Evolutionary conservation across 306 rosid genomes (phyloP).

Genomic region (Begonia masoniana): DNA sequence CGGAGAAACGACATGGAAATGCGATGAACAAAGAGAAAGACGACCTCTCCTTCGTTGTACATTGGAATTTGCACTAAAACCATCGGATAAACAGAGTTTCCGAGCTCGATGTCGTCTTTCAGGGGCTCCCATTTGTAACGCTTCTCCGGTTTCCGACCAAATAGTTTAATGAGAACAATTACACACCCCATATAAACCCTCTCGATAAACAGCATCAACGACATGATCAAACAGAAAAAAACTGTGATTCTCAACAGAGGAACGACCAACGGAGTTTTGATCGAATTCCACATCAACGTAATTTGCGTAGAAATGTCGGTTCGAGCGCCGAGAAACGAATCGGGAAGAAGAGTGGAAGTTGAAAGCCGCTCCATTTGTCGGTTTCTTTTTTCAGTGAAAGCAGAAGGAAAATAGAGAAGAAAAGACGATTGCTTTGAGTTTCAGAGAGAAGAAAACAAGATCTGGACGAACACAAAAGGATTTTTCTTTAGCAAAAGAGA

Average conservation of each 20-base stretch:
- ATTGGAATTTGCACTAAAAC: constrained; percentile 13
- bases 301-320: constrained; percentile 3
- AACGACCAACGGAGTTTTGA: constrained; percentile 1
- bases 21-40: neutral
- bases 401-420: neutral
- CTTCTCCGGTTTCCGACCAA: constrained; percentile 10
- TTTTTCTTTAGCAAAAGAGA: constrained; percentile 9
- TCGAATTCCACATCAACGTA: constrained; percentile 1
- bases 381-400: neutral
- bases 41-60: constrained; percentile 12
- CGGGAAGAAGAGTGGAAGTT: constrained; percentile 6
- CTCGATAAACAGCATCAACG: constrained; percentile 12
- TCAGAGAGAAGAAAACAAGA: neutral
- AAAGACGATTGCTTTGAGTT: neutral
- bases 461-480: constrained; percentile 16
- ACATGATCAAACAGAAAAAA: constrained; percentile 5
- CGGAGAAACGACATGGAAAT: too few relatives aligned
- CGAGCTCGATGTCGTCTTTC: constrained; percentile 13
- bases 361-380: constrained; percentile 8
- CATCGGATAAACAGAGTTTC: constrained; percentile 11
- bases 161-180: neutral
- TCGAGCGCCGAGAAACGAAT: neutral
- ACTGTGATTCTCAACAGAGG: constrained; percentile 5
- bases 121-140: constrained; percentile 11
- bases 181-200: constrained; percentile 9